Evolutionary conservation across 2,329 filamentous ascomycete species (phyloP).

Genomic region (Xylogone sp.): DNA sequence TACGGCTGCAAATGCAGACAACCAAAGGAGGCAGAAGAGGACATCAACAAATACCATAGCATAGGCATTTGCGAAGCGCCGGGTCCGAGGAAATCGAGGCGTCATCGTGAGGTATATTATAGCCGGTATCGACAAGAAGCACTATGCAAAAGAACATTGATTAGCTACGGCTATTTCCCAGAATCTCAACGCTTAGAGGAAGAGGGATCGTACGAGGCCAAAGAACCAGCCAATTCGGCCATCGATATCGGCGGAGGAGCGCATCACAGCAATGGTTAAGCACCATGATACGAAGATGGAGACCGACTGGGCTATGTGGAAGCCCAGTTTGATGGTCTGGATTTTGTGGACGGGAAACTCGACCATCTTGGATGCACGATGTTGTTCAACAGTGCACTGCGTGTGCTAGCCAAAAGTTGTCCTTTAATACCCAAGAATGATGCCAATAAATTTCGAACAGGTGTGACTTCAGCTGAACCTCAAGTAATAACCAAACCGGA

Average conservation of each 20-base stretch:
- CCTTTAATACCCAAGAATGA: too few relatives aligned
- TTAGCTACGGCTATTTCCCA: conserved; percentile 1
- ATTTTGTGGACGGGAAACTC: conserved; percentile 27
- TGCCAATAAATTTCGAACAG: too few relatives aligned
- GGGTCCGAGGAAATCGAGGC: conserved; percentile 58
- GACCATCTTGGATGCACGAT: conserved; percentile 10
- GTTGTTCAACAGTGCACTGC: too few relatives aligned
- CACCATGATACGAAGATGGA: conserved; percentile 53
- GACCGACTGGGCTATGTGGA: conserved; percentile 53
- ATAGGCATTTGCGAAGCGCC: conserved; percentile 57
- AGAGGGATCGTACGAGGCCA: conserved; percentile 47
- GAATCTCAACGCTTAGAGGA: neutral
- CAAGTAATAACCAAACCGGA: too few relatives aligned
- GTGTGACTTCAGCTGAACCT: too few relatives aligned
- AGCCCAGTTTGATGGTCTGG: conserved; percentile 44
- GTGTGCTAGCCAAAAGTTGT: neutral
- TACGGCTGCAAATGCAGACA: conserved; percentile 63
- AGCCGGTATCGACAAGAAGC: conserved; percentile 60
- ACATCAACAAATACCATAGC: conserved; percentile 56
- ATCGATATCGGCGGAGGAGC: conserved; percentile 44
- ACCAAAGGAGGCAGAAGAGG: conserved; percentile 58
- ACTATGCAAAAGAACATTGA: conserved; percentile 36
- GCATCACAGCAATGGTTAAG: conserved; percentile 58
- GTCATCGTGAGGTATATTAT: conserved; percentile 64
- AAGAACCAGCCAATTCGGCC: conserved; percentile 62